phyloP scores from a whole-genome alignment of 371 early-diverging fungal genomes.

The Basidiobolus meristosporus region DNA sequence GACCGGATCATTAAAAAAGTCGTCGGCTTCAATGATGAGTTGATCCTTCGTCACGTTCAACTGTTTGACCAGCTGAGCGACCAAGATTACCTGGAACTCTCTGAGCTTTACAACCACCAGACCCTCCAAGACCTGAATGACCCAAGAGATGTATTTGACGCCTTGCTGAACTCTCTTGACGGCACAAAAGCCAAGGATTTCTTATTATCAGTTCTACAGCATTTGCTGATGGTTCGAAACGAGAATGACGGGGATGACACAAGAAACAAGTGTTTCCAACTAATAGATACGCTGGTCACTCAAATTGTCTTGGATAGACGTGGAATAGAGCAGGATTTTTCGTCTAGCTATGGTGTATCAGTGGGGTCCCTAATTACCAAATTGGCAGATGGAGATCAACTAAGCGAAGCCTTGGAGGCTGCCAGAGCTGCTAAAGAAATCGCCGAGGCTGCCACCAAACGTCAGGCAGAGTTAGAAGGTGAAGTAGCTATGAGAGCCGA shows the following conservation, averaged over 20 bases:
- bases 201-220: slow-evolving; percentile 57
- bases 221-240: slow-evolving; percentile 42
- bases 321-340: slow-evolving; percentile 37
- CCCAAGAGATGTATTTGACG: slow-evolving; percentile 56
- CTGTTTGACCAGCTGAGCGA: slow-evolving; percentile 57
- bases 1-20: slow-evolving; percentile 38
- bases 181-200: slow-evolving; percentile 57
- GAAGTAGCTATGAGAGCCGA: slow-evolving; percentile 46
- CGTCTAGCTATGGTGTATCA: slow-evolving; percentile 22
- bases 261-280: slow-evolving; percentile 53
- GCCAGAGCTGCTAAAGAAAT: slow-evolving; percentile 31
- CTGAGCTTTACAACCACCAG: slow-evolving; percentile 56
- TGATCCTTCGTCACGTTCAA: slow-evolving; percentile 46
- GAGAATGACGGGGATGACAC: slow-evolving; percentile 27
- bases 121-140: slow-evolving; percentile 61
- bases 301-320: slow-evolving; percentile 67
- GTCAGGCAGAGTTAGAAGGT: slow-evolving; percentile 45
- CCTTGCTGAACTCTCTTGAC: slow-evolving; percentile 45
- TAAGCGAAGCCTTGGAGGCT: slow-evolving; percentile 41
- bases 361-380: slow-evolving; percentile 54
- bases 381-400: slow-evolving; percentile 64
- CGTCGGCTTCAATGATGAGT: slow-evolving; percentile 41
- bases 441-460: slow-evolving; percentile 8
- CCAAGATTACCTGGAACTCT: slow-evolving; percentile 53
- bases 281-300: slow-evolving; percentile 56